These are phyloP conservation scores for Magnolia kwangsiensis DNA, from an alignment of 164 flowering plant species.

Conservation along the genomic window DNA sequence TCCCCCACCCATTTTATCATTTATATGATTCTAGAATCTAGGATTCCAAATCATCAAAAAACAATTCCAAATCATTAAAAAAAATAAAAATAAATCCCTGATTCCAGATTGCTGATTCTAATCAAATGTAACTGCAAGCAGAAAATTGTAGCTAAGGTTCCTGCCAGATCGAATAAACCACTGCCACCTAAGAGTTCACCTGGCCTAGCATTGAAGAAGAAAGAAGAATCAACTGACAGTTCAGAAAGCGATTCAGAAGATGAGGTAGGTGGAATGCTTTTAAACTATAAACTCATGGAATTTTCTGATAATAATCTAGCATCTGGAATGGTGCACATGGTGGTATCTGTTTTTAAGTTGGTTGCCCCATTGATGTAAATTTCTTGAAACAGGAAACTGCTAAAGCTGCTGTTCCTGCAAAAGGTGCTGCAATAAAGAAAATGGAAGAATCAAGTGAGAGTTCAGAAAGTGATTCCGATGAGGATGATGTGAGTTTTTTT, in stretches of 20 bases:
- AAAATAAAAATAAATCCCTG: background rate
- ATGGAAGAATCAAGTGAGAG: slow-evolving; percentile 1
- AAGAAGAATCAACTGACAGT: slow-evolving; percentile 8
- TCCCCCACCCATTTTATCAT: background rate
- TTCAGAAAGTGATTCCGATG: slow-evolving; percentile 19
- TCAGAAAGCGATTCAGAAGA: slow-evolving; percentile 7
- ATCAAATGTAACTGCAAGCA: background rate
- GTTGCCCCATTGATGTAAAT: too few species aligned
- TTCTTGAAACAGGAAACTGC: background rate
- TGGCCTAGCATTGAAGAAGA: background rate
- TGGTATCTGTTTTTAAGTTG: background rate
- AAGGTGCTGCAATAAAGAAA: background rate
- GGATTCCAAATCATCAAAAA: background rate
- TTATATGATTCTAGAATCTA: background rate
- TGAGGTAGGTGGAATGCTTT: background rate
- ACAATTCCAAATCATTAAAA: background rate
- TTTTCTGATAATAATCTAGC: background rate
- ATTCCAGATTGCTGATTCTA: background rate
- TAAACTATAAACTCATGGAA: background rate
- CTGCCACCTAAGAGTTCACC: background rate
- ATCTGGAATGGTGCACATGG: background rate
- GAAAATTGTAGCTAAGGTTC: slow-evolving; percentile 3
- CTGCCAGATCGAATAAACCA: background rate
- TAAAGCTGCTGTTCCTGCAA: background rate
- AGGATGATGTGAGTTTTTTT: slow-evolving; percentile 7